A percentile compares a stretch with the other conserved stretches of the same genome.
Evolutionary conservation across 805 yeast genomes (phyloP).

Genomic region (Limtongia smithiae): DNA sequence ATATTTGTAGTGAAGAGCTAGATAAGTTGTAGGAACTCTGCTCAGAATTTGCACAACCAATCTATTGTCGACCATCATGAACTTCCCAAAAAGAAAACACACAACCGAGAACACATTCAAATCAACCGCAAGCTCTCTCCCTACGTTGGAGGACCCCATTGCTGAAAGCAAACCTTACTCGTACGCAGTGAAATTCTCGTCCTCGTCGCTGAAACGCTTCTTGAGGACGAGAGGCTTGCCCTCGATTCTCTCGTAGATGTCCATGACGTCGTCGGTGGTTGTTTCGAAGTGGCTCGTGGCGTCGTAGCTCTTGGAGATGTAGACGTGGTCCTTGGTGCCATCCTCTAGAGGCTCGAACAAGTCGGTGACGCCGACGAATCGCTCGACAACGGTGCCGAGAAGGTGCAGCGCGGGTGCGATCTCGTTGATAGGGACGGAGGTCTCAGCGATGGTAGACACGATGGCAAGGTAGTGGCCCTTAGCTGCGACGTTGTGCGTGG

Average conservation of each 20-base stretch:
- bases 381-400: slow-evolving; percentile 72
- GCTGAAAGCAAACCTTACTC: too few species aligned
- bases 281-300: slow-evolving; percentile 93
- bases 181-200: slow-evolving; percentile 40
- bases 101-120: too few species aligned
- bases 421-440: slow-evolving; percentile 87
- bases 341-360: slow-evolving; percentile 81
- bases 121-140: too few species aligned
- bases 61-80: too few species aligned
- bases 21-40: too few species aligned
- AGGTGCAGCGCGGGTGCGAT: slow-evolving; percentile 90
- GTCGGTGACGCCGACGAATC: slow-evolving; percentile 91
- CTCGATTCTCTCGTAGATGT: slow-evolving; percentile 82
- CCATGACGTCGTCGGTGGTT: slow-evolving; percentile 95
- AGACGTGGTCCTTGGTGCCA: slow-evolving; percentile 76
- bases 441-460: slow-evolving; percentile 90
- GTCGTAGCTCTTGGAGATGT: slow-evolving; percentile 84
- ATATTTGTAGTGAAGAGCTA: too few species aligned
- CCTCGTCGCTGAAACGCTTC: slow-evolving; percentile 59
- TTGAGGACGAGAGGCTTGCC: slow-evolving; percentile 89
- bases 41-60: too few species aligned
- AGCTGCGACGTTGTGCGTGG: slow-evolving; percentile 85
- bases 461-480: slow-evolving; percentile 89
- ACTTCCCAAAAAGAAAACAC: too few species aligned
- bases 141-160: too few species aligned